Conservation (phyloP, 306 rosid genomes). For the Potentilla sterilis region DNA sequence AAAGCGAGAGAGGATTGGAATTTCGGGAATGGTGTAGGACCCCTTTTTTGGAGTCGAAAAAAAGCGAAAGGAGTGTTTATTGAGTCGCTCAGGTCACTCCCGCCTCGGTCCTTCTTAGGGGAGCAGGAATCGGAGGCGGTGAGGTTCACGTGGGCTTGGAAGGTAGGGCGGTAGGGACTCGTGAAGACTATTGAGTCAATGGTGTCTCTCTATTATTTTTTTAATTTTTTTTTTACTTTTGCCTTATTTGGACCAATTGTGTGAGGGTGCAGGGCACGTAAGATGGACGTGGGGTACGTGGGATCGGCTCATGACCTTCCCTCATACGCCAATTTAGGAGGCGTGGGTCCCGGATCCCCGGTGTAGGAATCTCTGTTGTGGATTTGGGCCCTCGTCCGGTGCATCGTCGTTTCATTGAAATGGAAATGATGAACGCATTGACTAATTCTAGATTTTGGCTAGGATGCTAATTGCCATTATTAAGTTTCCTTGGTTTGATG, state of each 20-base stretch:
- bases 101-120: not conserved
- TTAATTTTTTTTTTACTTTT: not conserved
- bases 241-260: not conserved
- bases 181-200: conserved; percentile 1
- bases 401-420: not conserved
- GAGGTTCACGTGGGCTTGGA: conserved; percentile 18
- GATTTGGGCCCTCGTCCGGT: not conserved
- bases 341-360: not conserved
- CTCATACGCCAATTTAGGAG: not conserved
- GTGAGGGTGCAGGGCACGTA: not conserved
- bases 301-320: not conserved
- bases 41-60: not conserved
- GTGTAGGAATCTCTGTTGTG: not conserved
- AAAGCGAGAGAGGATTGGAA: not conserved
- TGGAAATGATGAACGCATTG: not conserved
- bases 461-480: no score
- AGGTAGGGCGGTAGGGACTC: not conserved
- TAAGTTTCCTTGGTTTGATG: no score
- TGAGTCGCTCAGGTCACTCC: conserved; percentile 9
- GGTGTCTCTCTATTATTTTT: not conserved
- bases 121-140: conserved; percentile 5
- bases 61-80: not conserved
- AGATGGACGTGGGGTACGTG: not conserved
- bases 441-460: no score
- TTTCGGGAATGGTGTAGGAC: not conserved